Evolutionary conservation across 75 land plant species (phyloP).

Genomic region (Ceratopteris richardii): DNA sequence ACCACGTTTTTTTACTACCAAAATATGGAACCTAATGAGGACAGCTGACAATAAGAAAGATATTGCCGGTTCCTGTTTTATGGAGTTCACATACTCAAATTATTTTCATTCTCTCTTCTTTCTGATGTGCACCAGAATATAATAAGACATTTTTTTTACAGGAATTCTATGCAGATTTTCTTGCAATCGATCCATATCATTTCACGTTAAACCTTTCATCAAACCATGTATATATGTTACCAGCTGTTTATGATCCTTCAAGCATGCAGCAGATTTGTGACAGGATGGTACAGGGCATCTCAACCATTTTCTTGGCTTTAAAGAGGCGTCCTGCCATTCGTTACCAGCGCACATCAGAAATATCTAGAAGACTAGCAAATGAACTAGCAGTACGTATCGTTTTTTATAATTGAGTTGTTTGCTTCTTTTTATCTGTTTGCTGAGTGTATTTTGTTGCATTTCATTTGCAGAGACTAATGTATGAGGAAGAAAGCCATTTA

Average conservation of each 20-base stretch:
- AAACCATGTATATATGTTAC: constrained; percentile 88
- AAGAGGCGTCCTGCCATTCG: constrained; percentile 88
- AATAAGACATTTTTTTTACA: constrained; percentile 24
- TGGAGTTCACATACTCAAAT: too few species aligned
- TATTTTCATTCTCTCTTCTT: too few species aligned
- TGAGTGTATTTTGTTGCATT: too few species aligned
- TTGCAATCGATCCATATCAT: constrained; percentile 81
- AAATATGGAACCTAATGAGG: too few species aligned
- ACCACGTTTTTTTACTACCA: too few species aligned
- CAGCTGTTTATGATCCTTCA: constrained; percentile 69
- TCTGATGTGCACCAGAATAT: too few species aligned
- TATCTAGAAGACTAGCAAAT: constrained; percentile 85
- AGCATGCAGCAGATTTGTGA: constrained; percentile 70
- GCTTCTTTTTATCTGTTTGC: too few species aligned
- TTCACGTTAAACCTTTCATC: constrained; percentile 67
- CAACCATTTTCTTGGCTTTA: constrained; percentile 78
- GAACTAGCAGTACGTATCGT: constrained; percentile 62
- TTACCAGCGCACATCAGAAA: constrained; percentile 79
- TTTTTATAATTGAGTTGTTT: too few species aligned
- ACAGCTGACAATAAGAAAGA: too few species aligned
- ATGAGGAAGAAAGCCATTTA: constrained; percentile 91
- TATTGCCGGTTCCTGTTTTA: too few species aligned
- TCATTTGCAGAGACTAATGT: constrained; percentile 74
- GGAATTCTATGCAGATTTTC: constrained; percentile 94
- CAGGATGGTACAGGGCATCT: constrained; percentile 78